Evolutionary conservation across 1,139 yeast species (phyloP), one percentile per base, ranked within the genome.

Genomic region (Hansenula sp.): DNA sequence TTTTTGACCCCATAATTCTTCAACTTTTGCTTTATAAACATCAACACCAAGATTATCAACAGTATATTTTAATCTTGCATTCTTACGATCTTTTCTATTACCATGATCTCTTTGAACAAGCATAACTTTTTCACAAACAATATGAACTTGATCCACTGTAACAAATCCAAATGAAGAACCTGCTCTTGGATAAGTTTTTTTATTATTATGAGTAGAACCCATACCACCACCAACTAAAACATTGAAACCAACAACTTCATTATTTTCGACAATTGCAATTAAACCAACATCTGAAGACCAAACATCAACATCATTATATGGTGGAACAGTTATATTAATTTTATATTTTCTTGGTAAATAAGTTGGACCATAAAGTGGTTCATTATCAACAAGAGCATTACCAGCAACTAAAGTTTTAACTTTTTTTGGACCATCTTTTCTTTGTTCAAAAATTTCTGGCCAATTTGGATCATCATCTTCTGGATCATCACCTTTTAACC

Each of bases 161-260:
- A 82, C 79, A 59, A 68, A 92, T 28, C 97, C 98, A 52, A 90
- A 75, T 66, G 81, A 68, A 19, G 95, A 82, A 46, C 96, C 97
- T 14, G 95, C 78, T 69, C 97, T 79, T 54, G 98, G 98, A 59
- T 92, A 92, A 0, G 98, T 92, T 74, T 90, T 92, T 60, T 84
- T 84, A 70, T 92, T 92, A 72, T 90, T 90, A 65, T 92, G 98
- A 27, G 97, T 92, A 31, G 95, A 77, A 56, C 97, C 98, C 97
- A 92, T 90, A 73, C 97, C 98, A 69, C 97, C 98, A 63, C 97
- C 98, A 48, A 83, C 96, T 47, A 85, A 75, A 39, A 92, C 79
- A 57, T 92, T 90, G 72, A 79, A 92, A 40, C 97, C 98, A 64
- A 65, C 41, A 60, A 64, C 44, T 73, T 79, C 51, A 56, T 73